Percentiles rank a stretch among this genome's conserved stretches.
phyloP scores from a whole-genome alignment of 371 early-diverging fungal species.

The Rhizopus microsporus region DNA sequence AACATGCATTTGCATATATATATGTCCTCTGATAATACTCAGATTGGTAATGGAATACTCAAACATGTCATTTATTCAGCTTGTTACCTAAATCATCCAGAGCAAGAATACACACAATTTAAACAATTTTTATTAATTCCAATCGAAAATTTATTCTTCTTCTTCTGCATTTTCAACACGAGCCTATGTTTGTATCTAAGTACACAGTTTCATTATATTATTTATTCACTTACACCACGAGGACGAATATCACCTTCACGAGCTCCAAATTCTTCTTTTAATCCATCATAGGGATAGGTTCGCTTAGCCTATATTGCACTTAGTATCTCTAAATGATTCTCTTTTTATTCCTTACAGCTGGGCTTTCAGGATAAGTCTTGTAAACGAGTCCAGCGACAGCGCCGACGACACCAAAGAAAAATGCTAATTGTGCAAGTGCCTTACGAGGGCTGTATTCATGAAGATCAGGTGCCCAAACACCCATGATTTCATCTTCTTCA shows the following conservation, averaged over 20 bases:
- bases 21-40: too few relatives aligned
- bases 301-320: conserved; percentile 33
- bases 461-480: conserved; percentile 69
- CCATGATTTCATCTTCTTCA: conserved; percentile 64
- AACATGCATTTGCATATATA: too few relatives aligned
- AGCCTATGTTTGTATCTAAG: conserved; percentile 18
- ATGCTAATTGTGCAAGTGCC: conserved; percentile 53
- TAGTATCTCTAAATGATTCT: background rate
- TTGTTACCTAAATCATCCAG: too few relatives aligned
- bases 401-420: conserved; percentile 38
- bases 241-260: conserved; percentile 49
- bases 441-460: conserved; percentile 56
- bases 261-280: conserved; percentile 47
- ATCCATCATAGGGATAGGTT: conserved; percentile 53
- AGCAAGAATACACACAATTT: too few relatives aligned
- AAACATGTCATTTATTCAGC: too few relatives aligned
- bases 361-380: conserved; percentile 47
- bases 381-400: conserved; percentile 51
- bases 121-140: too few relatives aligned
- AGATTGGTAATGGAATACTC: too few relatives aligned
- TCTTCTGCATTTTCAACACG: conserved; percentile 21
- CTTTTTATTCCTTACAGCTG: conserved; percentile 34
- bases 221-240: conserved; percentile 42
- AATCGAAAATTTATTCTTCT: background rate
- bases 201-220: background rate